Evolutionary conservation across 2,329 filamentous ascomycete species (phyloP).

Genomic region (Leptographium procerum): DNA sequence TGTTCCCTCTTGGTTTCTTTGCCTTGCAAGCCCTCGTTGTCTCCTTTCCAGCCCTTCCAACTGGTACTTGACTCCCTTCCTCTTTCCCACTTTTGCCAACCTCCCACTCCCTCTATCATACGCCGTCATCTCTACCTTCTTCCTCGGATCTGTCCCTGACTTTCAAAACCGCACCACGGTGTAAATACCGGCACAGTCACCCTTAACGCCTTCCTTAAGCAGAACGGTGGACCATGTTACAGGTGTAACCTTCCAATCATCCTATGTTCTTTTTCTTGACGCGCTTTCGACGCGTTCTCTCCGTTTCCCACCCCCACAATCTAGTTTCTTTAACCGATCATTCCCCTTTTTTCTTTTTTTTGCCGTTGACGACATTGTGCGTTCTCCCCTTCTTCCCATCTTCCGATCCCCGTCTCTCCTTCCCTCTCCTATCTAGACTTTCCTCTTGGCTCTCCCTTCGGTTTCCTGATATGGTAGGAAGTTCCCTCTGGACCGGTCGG

Average conservation of each 20-base stretch:
- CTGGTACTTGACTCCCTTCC: neutral
- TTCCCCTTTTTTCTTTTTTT: neutral
- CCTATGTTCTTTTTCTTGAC: neutral
- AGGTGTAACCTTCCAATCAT: neutral
- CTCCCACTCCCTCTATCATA: neutral
- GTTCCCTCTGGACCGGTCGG: neutral
- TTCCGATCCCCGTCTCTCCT: neutral
- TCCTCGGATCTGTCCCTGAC: neutral
- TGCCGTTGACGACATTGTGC: neutral
- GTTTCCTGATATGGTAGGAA: constrained; percentile 3
- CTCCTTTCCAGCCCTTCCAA: neutral
- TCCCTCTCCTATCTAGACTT: neutral
- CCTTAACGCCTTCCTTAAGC: neutral
- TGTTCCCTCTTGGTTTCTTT: neutral
- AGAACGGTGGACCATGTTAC: neutral
- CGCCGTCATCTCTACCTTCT: neutral
- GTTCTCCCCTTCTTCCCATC: neutral
- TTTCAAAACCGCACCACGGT: too few species aligned
- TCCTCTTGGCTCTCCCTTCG: neutral
- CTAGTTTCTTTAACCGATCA: neutral
- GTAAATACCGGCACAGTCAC: neutral
- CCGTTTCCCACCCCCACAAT: neutral
- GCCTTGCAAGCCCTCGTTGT: too few species aligned
- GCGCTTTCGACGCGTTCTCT: neutral
- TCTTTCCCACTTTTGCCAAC: neutral